A percentile compares a stretch with the other conserved stretches of the same genome.
These are phyloP conservation scores for Trichomonascaceae sp. DNA, from an alignment of 1,139 yeast species.

Conservation along the genomic window DNA sequence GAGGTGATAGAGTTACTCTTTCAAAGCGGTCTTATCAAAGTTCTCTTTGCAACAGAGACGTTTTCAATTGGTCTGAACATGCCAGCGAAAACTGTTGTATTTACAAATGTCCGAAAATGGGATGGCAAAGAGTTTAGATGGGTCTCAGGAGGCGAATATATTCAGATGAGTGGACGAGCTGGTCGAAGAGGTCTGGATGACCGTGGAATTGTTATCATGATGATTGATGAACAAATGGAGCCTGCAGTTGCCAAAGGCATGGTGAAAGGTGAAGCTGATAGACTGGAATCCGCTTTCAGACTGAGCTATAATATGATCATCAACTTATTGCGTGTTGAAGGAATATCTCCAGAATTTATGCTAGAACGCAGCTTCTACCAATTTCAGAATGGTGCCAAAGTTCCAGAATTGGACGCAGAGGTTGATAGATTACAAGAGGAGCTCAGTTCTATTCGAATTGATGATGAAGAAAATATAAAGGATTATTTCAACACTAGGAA, in stretches of 20 bases:
- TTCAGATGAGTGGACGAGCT: constrained; percentile 99
- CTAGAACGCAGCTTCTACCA: constrained; percentile 89
- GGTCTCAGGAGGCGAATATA: constrained; percentile 99
- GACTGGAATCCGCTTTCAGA: constrained; percentile 94
- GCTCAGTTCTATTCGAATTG: constrained; percentile 48
- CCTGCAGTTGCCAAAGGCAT: constrained; percentile 98
- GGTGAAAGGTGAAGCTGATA: constrained; percentile 98
- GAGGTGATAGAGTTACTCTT: constrained; percentile 95
- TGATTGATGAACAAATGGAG: constrained; percentile 99
- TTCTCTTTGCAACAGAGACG: constrained; percentile 94
- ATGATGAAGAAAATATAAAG: constrained; percentile 65
- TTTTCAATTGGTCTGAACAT: constrained; percentile 96
- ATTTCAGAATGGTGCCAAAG: constrained; percentile 87
- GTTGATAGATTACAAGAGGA: constrained; percentile 48
- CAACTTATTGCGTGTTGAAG: constrained; percentile 93
- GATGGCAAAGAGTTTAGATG: constrained; percentile 96
- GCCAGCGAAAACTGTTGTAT: constrained; percentile 98
- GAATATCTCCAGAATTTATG: constrained; percentile 97
- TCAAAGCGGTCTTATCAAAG: constrained; percentile 94
- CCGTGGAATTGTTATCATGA: constrained; percentile 96
- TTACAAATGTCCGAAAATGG: constrained; percentile 96
- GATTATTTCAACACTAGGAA: constrained; percentile 79
- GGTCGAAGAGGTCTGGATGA: constrained; percentile 99
- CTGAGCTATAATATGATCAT: constrained; percentile 95
- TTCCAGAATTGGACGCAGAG: constrained; percentile 72